These are phyloP conservation scores for Parachlorella kessleri DNA, from an alignment of 139 green algal species.

Conservation along the genomic window DNA sequence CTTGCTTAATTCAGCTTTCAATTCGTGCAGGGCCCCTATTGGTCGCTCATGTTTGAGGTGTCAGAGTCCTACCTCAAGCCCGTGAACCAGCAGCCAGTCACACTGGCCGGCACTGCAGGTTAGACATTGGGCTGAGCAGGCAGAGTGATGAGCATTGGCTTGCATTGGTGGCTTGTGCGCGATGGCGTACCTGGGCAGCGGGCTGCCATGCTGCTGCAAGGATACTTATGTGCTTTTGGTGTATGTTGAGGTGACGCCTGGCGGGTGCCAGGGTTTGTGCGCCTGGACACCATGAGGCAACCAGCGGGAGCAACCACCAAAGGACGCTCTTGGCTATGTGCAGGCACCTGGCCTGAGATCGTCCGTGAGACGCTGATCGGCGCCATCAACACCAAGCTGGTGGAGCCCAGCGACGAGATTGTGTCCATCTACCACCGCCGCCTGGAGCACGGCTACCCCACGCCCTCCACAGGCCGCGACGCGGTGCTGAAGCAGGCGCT, in stretches of 20 bases:
- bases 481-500: conserved; percentile 82
- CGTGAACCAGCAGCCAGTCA: conserved; percentile 57
- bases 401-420: conserved; percentile 64
- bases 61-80: conserved; percentile 65
- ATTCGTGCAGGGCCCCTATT: conserved; percentile 75
- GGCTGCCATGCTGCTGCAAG: background rate
- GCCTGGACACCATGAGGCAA: too few species aligned
- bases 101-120: conserved; percentile 64
- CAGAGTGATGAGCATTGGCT: too few species aligned
- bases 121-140: background rate
- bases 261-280: too few species aligned
- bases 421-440: conserved; percentile 87
- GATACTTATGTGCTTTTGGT: conserved; percentile 37
- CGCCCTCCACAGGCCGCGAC: conserved; percentile 78
- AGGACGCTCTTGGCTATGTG: too few species aligned
- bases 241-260: too few species aligned
- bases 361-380: conserved; percentile 80
- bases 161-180: too few species aligned
- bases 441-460: conserved; percentile 91
- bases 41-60: conserved; percentile 96
- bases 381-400: conserved; percentile 78
- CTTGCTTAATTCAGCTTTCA: too few species aligned
- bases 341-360: conserved; percentile 62
- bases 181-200: too few species aligned
- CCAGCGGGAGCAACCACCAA: too few species aligned